Evolutionary conservation across 176 grass and related monocot species (phyloP), one percentile per base, ranked within the genome.

Genomic region (Phyllostachys edulis): DNA sequence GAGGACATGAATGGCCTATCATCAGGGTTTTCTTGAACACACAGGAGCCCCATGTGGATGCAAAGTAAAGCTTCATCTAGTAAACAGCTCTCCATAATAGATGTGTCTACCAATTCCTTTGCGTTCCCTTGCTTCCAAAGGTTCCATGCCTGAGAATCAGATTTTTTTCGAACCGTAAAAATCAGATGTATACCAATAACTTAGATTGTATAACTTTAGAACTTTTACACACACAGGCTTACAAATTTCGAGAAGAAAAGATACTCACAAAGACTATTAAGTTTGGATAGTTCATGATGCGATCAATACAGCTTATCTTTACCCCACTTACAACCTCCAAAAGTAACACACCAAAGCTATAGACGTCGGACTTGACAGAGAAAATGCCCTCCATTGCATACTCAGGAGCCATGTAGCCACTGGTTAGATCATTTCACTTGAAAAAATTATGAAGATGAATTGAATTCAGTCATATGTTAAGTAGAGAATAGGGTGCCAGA

Each of bases 361-460:
- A 90, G 24, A 92, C 71, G 72, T 92, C 84, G 9, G 90, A 88
- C 46, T 90, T 92, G 29, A 76, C 66, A 13, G 91, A 90, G 23
- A 90, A 92, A 6, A 92, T 46, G 1, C 88, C 91, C 18, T 62
- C 91, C 91, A 93, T 93, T 15, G 88, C 91, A 87, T 93, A 90
- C 21, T 93, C 84, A 52, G 81, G 91, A 75, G 91, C 82, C 88
- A 93, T 93, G 4, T 93, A 93, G 6, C 90, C 87, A 73, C 87
- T 92, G 29, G 0, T 54, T 3, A 26, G 6, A 32, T 3, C 13
- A 63, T 49, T 26, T 27, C 1, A 54, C 0, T 38, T 41, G 1
- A 24, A 66, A 52, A 9, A 57, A 17, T 77, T 77, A 69, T 36
- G 3, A 46, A 54, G 26, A 4, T 55, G 6, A 9, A 51, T 55